Evolutionary conservation across 2,329 filamentous ascomycete genomes (phyloP), one percentile per base, ranked within the genome.

Genomic region (Drechslerella stenobrocha): DNA sequence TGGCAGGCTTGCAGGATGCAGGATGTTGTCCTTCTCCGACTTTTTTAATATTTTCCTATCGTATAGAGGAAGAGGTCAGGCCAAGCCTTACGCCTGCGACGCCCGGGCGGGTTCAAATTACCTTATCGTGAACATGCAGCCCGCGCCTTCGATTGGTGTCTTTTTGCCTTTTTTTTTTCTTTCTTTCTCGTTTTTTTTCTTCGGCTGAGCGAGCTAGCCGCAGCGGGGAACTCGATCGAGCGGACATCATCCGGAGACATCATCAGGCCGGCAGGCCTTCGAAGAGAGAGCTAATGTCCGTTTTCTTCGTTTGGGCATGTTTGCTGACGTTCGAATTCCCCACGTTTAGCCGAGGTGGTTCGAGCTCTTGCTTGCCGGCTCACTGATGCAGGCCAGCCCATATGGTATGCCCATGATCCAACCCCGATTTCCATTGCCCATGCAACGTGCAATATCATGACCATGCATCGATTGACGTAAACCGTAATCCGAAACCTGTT

Each of bases 271-370:
- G 60, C 60, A 42, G 4, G n/a, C n/a, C n/a, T n/a, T n/a, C n/a
- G n/a, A n/a, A n/a, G n/a, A n/a, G n/a, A n/a, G n/a, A n/a, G n/a
- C n/a, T n/a, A n/a, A n/a, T n/a, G n/a, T n/a, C n/a, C n/a, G n/a
- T n/a, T n/a, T n/a, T n/a, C n/a, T n/a, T n/a, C 15, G 37, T 30
- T 11, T 11, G 22, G 37, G 18, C 34, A n/a, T 6, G 34, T 37
- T 11, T 15, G n/a, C 4, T 37, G 59, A 50, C 34, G 8, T 37
- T 37, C 18, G 13, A 52, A 48, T 53, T 66, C 53, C 37, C 60
- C 60, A 66, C 60, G 47, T 66, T 42, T 66, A 66, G 57, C 60
- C 60, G 60, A 66, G 48, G 53, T 66, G 60, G 60, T 66, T 66
- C 60, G 60, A 66, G 60, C 60, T 66, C 60, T 59, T 46, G 60